These are phyloP conservation scores for Entonaema liquescens DNA, from an alignment of 495 filamentous ascomycete genomes.

Conservation along the genomic window DNA sequence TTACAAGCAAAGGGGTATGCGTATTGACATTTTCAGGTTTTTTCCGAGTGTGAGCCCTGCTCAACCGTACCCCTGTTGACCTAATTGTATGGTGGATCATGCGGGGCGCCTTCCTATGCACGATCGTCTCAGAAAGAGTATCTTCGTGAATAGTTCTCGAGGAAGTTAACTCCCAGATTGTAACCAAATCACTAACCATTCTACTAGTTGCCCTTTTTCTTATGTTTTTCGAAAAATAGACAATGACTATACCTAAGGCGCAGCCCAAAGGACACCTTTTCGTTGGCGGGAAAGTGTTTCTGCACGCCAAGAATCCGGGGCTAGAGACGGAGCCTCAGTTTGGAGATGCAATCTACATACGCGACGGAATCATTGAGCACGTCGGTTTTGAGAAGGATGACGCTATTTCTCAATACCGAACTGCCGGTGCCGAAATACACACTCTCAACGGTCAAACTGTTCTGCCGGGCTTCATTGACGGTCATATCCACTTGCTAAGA, in stretches of 20 bases:
- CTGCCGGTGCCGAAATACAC: constrained; percentile 46
- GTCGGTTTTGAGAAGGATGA: constrained; percentile 30
- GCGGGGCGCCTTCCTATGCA: constrained; percentile 15
- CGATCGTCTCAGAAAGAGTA: neutral
- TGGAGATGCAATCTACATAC: constrained; percentile 29
- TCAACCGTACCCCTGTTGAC: constrained; percentile 2
- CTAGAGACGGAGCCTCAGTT: constrained; percentile 34
- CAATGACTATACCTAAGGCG: constrained; percentile 1
- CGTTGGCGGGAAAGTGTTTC: constrained; percentile 30
- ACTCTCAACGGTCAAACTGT: constrained; percentile 61
- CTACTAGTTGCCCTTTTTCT: neutral
- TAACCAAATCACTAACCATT: neutral
- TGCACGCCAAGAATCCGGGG: constrained; percentile 30
- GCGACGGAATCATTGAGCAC: constrained; percentile 30
- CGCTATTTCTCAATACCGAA: constrained; percentile 15
- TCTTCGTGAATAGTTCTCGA: neutral
- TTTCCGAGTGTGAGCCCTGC: no score
- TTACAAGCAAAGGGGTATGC: no score
- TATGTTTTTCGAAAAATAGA: neutral
- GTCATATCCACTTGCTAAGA: constrained; percentile 69
- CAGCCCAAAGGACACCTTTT: constrained; percentile 22
- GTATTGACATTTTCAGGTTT: no score
- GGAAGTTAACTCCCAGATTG: neutral
- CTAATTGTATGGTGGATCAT: constrained; percentile 13
- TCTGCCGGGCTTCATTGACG: constrained; percentile 71